A percentile compares a stretch with the other conserved stretches of the same genome.
These are phyloP conservation scores for Infundibulicybe gibba DNA, from an alignment of 768 basidiomycete species.

Conservation along the genomic window DNA sequence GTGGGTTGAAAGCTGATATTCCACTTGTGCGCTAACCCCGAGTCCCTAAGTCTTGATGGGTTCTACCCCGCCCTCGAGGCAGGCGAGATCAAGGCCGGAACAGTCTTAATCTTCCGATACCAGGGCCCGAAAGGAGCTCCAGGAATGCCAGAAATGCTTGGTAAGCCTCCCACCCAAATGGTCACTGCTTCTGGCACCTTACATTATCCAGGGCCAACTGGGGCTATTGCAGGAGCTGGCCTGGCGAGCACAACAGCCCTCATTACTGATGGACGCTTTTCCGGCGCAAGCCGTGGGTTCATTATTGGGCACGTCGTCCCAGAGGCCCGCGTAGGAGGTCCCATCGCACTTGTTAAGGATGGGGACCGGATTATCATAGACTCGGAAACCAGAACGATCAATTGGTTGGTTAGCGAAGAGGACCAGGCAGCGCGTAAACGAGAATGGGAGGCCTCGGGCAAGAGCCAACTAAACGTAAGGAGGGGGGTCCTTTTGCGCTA, in stretches of 20 bases:
- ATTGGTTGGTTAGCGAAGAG: slow-evolving; percentile 69
- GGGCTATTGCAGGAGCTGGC: slow-evolving; percentile 81
- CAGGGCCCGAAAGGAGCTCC: slow-evolving; percentile 91
- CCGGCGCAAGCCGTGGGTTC: slow-evolving; percentile 64
- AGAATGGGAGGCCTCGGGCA: slow-evolving; percentile 70
- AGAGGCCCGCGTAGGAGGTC: slow-evolving; percentile 75
- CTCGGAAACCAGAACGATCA: slow-evolving; percentile 56
- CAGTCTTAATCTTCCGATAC: slow-evolving; percentile 79
- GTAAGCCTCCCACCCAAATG: slow-evolving; percentile 12
- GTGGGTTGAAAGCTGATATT: slow-evolving; percentile 25
- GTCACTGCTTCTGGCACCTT: not conserved
- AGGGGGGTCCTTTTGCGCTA: slow-evolving; percentile 78
- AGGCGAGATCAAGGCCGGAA: slow-evolving; percentile 74
- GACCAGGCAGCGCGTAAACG: slow-evolving; percentile 57
- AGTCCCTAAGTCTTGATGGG: slow-evolving; percentile 44
- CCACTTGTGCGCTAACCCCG: not conserved
- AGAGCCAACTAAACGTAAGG: slow-evolving; percentile 60
- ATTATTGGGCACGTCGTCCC: slow-evolving; percentile 57
- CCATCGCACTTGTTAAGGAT: slow-evolving; percentile 83
- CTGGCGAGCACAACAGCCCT: slow-evolving; percentile 74
- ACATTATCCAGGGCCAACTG: slow-evolving; percentile 60
- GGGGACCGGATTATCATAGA: slow-evolving; percentile 81
- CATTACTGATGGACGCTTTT: slow-evolving; percentile 89
- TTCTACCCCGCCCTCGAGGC: slow-evolving; percentile 74
- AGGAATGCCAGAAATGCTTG: slow-evolving; percentile 81